These are phyloP conservation scores for Lachancea waltii DNA, from an alignment of 805 yeast genomes.

Conservation along the genomic window DNA sequence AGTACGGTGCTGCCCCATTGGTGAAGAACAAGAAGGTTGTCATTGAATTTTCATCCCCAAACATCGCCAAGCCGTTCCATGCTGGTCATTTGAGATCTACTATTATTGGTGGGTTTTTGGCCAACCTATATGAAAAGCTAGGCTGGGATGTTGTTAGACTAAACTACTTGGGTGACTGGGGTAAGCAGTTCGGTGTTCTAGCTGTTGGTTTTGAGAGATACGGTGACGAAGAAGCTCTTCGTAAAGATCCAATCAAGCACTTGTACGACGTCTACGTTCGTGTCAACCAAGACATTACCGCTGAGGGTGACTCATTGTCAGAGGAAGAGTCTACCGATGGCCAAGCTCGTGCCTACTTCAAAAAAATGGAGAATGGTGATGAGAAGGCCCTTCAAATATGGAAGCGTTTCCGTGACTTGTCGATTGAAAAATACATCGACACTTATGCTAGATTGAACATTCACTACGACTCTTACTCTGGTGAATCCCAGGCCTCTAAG, in stretches of 20 bases:
- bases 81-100: conserved; percentile 98
- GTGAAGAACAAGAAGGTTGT: conserved; percentile 67
- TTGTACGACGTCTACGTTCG: conserved; percentile 89
- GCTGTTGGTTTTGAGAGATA: conserved; percentile 88
- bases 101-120: conserved; percentile 91
- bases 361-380: conserved; percentile 90
- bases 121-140: conserved; percentile 80
- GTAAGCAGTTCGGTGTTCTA: conserved; percentile 93
- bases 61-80: conserved; percentile 98
- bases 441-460: conserved; percentile 93
- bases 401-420: conserved; percentile 84
- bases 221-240: conserved; percentile 70
- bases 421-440: conserved; percentile 75
- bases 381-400: conserved; percentile 68
- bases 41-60: conserved; percentile 94
- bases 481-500: conserved; percentile 88
- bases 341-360: conserved; percentile 82
- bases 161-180: conserved; percentile 99
- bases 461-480: conserved; percentile 80
- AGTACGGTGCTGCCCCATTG: conserved; percentile 68
- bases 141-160: conserved; percentile 92
- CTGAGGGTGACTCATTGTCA: conserved; percentile 44
- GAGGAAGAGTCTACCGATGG: conserved; percentile 56
- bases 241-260: conserved; percentile 83
- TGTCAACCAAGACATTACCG: conserved; percentile 68